Conservation (phyloP, 331 rosid species). For the Dryas integrifolia region DNA sequence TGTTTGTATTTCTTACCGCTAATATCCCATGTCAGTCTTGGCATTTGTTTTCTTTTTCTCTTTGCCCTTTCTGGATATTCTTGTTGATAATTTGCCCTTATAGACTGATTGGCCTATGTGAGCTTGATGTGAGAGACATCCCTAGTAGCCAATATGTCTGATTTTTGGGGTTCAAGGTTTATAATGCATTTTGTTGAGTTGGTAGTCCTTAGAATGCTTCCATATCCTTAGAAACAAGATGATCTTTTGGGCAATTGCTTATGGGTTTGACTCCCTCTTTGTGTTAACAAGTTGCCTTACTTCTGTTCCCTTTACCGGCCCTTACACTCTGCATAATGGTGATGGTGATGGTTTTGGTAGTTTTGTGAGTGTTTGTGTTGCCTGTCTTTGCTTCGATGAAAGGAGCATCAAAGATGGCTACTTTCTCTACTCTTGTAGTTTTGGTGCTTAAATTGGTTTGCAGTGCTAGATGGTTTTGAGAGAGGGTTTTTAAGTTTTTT, state of each 20-base stretch:
- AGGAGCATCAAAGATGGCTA: neutral
- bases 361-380: neutral
- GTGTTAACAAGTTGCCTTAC: neutral
- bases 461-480: neutral
- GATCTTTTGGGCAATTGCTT: neutral
- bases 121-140: neutral
- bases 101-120: neutral
- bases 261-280: neutral
- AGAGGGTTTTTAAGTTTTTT: neutral
- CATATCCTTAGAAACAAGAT: too few relatives aligned
- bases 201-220: too few relatives aligned
- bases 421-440: neutral
- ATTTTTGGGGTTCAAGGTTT: neutral
- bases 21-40: too few relatives aligned
- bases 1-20: too few relatives aligned
- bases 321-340: neutral
- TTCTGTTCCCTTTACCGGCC: neutral
- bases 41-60: too few relatives aligned
- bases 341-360: neutral
- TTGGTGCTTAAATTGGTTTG: neutral
- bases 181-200: too few relatives aligned
- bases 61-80: too few relatives aligned
- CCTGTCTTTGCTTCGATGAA: neutral
- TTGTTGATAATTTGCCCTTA: neutral
- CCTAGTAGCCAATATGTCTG: neutral